These are phyloP conservation scores for Oryza rufipogon DNA, from an alignment of 176 grass and related monocot species.

Conservation along the genomic window DNA sequence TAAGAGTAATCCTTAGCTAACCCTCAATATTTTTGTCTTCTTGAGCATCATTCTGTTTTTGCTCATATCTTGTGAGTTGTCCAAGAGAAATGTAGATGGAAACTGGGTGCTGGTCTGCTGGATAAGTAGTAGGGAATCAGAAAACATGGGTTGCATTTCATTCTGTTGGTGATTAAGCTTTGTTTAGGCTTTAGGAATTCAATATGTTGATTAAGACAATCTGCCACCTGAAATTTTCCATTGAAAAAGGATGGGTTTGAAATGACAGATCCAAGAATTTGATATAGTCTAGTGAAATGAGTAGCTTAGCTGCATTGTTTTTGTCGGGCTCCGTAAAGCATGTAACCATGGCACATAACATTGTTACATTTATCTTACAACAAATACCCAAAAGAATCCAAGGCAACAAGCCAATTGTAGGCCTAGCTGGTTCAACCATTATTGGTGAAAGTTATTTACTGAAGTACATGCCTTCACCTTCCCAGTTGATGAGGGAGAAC, in stretches of 20 bases:
- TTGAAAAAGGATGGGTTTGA: background rate
- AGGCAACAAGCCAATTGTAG: background rate
- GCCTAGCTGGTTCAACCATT: background rate
- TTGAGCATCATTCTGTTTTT: background rate
- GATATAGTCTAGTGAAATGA: background rate
- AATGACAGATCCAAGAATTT: background rate
- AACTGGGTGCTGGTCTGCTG: background rate
- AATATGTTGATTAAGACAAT: background rate
- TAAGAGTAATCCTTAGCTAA: background rate
- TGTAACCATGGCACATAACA: background rate
- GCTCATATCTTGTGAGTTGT: background rate
- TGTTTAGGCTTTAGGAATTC: background rate
- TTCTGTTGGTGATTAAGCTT: background rate
- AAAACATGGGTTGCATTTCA: background rate
- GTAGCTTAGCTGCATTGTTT: background rate
- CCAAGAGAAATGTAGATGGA: background rate
- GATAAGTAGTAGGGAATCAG: background rate
- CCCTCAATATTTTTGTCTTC: background rate
- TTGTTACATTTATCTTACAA: background rate
- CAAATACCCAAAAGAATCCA: background rate
- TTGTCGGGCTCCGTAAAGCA: background rate
- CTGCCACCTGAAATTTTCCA: background rate
- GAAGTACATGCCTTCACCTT: background rate
- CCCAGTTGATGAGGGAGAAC: background rate
- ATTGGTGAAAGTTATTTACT: background rate